Conservation (phyloP, 1,284 basidiomycete species). For the Apiotrichum porosum region DNA sequence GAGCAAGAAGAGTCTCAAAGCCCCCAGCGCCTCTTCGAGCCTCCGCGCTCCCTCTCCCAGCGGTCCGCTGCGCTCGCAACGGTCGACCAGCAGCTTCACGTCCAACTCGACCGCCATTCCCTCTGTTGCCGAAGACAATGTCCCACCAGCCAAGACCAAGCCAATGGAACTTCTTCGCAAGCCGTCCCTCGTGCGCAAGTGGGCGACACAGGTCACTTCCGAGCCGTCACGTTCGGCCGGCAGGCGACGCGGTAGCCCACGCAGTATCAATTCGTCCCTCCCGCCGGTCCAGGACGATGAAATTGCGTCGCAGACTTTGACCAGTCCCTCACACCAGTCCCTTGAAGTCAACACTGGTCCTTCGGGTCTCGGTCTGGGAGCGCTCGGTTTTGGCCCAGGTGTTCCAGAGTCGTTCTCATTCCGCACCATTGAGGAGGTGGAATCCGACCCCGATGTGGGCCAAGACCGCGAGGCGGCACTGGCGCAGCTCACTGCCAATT, state of each 20-base stretch:
- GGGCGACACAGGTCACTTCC: conserved; percentile 9
- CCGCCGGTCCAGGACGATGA: neutral
- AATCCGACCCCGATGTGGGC: neutral
- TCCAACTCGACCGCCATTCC: neutral
- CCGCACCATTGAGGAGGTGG: neutral
- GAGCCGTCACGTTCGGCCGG: neutral
- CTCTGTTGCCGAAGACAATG: neutral
- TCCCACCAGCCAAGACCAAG: neutral
- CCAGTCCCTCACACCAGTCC: too few relatives aligned
- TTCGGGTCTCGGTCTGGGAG: neutral
- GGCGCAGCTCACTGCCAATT: conserved; percentile 1
- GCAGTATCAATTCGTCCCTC: neutral
- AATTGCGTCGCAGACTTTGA: too few relatives aligned
- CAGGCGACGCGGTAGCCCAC: neutral
- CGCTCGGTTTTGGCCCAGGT: neutral
- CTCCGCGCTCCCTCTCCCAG: neutral
- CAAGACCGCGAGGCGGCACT: neutral
- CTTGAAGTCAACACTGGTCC: too few relatives aligned
- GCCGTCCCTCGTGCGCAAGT: conserved; percentile 18
- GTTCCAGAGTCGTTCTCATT: neutral
- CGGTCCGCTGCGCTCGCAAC: conserved; percentile 4
- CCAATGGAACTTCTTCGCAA: conserved; percentile 8
- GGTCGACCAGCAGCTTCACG: conserved; percentile 6
- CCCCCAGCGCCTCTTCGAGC: neutral
- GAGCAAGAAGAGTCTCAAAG: too few relatives aligned